Conservation (phyloP, 148 eudicot species). For the Simmondsia chinensis region DNA sequence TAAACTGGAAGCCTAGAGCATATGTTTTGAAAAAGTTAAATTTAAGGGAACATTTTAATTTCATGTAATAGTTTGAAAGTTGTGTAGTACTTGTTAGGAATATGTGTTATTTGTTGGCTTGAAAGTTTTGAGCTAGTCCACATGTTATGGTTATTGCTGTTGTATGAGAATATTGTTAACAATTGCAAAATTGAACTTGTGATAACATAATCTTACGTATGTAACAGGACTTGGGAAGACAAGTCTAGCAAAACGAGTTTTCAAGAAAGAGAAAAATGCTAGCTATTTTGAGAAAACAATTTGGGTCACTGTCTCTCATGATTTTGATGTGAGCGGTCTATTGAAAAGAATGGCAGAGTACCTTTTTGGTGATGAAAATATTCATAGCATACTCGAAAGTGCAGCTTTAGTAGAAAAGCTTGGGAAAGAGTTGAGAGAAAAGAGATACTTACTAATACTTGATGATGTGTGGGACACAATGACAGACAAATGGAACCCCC, state of each 20-base stretch:
- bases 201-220: too few relatives aligned
- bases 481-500: background rate
- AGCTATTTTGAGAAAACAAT: background rate
- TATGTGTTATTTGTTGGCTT: too few relatives aligned
- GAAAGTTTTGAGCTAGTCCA: too few relatives aligned
- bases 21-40: too few relatives aligned
- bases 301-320: background rate
- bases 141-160: too few relatives aligned
- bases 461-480: constrained; percentile 14
- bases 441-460: constrained; percentile 10
- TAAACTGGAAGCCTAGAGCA: too few relatives aligned
- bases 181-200: too few relatives aligned
- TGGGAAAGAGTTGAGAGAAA: constrained; percentile 1
- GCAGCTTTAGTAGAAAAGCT: background rate
- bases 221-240: constrained; percentile 1
- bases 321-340: background rate
- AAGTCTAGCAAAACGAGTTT: too few relatives aligned
- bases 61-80: too few relatives aligned
- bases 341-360: constrained; percentile 6
- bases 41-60: too few relatives aligned
- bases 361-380: background rate
- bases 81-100: too few relatives aligned
- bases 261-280: background rate
- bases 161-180: too few relatives aligned
- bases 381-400: background rate